phyloP scores from a whole-genome alignment of 768 basidiomycete genomes.

The Suillus tomentosus region DNA sequence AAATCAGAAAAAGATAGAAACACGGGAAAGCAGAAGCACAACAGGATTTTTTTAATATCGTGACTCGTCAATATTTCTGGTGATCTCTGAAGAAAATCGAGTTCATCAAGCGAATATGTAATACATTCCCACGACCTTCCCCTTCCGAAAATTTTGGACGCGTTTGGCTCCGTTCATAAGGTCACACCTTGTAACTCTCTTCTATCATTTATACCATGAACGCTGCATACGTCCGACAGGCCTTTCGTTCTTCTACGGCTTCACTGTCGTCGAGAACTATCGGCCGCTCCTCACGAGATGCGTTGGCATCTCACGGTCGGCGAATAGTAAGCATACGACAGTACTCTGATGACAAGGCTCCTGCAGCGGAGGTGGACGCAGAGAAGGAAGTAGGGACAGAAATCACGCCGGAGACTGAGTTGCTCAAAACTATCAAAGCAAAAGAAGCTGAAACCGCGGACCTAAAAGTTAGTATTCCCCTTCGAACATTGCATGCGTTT shows the following conservation, averaged over 20 bases:
- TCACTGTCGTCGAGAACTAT: slow-evolving; percentile 53
- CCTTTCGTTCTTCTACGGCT: slow-evolving; percentile 62
- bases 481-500: slow-evolving; percentile 5
- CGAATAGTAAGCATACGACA: slow-evolving; percentile 39
- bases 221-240: slow-evolving; percentile 49
- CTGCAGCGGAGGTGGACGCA: slow-evolving; percentile 33
- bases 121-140: slow-evolving; percentile 7
- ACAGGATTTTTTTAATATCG: neutral
- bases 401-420: slow-evolving; percentile 38
- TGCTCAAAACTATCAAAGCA: slow-evolving; percentile 64
- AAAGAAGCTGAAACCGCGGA: slow-evolving; percentile 84
- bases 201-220: slow-evolving; percentile 42
- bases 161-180: slow-evolving; percentile 10
- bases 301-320: slow-evolving; percentile 28
- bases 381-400: slow-evolving; percentile 27
- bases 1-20: neutral
- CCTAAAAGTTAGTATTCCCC: slow-evolving; percentile 63
- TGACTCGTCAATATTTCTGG: neutral
- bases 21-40: neutral
- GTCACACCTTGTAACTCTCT: neutral
- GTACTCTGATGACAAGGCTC: slow-evolving; percentile 60
- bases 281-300: slow-evolving; percentile 38
- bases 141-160: slow-evolving; percentile 13
- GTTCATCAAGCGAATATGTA: slow-evolving; percentile 24
- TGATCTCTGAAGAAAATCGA: neutral